phyloP scores from a whole-genome alignment of 169 alveolate genomes.

The Cystoisospora suis region DNA sequence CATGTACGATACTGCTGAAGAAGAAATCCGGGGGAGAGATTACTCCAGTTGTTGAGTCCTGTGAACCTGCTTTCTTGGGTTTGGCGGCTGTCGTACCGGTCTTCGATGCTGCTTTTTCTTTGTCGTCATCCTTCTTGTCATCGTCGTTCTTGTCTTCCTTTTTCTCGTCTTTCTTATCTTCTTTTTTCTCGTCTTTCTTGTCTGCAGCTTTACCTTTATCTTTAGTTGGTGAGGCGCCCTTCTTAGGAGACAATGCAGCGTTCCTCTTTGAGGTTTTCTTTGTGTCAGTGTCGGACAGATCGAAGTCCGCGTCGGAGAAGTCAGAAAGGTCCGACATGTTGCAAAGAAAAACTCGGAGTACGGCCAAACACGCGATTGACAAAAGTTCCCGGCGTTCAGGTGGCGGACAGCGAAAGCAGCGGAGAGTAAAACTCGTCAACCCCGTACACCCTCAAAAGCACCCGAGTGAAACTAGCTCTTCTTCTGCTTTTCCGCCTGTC shows the following conservation, averaged over 20 bases:
- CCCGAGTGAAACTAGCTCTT: too few relatives aligned
- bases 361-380: background rate
- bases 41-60: slow-evolving; percentile 45
- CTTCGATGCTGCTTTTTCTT: background rate
- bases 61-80: background rate
- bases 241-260: too few relatives aligned
- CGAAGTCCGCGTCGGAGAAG: slow-evolving; percentile 34
- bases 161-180: background rate
- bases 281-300: slow-evolving; percentile 32
- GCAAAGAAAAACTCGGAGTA: background rate
- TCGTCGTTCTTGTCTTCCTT: background rate
- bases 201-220: background rate
- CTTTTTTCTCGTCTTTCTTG: background rate
- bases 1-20: slow-evolving; percentile 47
- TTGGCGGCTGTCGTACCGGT: background rate
- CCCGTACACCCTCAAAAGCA: too few relatives aligned
- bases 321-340: slow-evolving; percentile 60
- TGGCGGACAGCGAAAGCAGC: too few relatives aligned
- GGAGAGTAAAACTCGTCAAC: too few relatives aligned
- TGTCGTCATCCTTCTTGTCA: background rate
- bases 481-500: too few relatives aligned
- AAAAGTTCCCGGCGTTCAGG: too few relatives aligned
- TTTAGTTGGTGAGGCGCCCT: too few relatives aligned
- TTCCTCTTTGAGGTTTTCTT: too few relatives aligned
- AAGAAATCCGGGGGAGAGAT: slow-evolving; percentile 60